Percentiles rank a stretch among this genome's conserved stretches.
phyloP scores from a whole-genome alignment of 1,139 yeast genomes.

The Kurtzmaniella quercitrusa region DNA sequence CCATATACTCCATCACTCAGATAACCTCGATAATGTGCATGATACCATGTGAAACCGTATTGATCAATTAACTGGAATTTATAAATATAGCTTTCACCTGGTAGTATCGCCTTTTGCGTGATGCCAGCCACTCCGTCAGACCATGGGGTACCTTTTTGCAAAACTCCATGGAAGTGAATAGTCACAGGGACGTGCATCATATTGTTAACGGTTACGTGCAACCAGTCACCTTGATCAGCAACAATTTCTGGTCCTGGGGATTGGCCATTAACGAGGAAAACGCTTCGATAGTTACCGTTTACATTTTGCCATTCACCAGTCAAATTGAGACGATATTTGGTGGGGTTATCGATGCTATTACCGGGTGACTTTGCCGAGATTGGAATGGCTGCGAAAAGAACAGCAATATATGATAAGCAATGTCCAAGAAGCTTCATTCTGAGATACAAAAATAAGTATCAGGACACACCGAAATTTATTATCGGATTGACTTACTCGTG shows the following conservation, averaged over 20 bases:
- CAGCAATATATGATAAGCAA: too few relatives aligned
- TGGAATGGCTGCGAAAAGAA: neutral
- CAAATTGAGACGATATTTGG: neutral
- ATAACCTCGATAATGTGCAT: constrained; percentile 46
- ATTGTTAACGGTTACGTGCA: constrained; percentile 23
- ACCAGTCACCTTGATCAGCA: constrained; percentile 35
- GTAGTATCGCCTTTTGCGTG: constrained; percentile 36
- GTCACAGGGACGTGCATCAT: constrained; percentile 28
- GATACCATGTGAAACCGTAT: constrained; percentile 50
- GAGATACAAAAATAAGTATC: too few relatives aligned
- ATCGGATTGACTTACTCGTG: too few relatives aligned
- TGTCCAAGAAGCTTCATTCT: too few relatives aligned
- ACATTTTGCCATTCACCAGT: constrained; percentile 4
- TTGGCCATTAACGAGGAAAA: constrained; percentile 27
- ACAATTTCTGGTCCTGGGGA: constrained; percentile 33
- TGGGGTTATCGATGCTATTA: neutral
- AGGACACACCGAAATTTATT: too few relatives aligned
- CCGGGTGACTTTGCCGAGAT: neutral
- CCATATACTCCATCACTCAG: constrained; percentile 48
- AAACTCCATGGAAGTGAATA: constrained; percentile 47
- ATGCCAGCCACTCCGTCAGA: constrained; percentile 43
- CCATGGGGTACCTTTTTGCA: constrained; percentile 34
- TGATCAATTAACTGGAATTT: constrained; percentile 34
- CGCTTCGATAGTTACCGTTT: constrained; percentile 8
- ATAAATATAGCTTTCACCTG: constrained; percentile 32